Base-by-base conservation (phyloP, 2,329 filamentous ascomycete species). In the Aspergillus latus region DNA sequence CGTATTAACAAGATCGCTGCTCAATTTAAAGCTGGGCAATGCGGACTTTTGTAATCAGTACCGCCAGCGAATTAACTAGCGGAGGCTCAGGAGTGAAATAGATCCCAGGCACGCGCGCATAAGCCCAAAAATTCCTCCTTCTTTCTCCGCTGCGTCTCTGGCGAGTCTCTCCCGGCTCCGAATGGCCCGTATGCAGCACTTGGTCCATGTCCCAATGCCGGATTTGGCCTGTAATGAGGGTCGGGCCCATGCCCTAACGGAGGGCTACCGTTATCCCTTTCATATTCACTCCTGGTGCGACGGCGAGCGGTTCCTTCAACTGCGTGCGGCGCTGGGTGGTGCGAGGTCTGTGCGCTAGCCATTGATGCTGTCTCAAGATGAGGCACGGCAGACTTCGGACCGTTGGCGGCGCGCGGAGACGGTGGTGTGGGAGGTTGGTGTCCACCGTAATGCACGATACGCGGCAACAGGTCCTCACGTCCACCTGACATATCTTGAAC, bases 351-450 rank as follows among this genome's bases (percentile, higher is more conserved):
- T 79, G 45, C 87, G 80, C 75, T 92, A 89, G 72, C 85, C 82
- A 36, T 88, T 84, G 51, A 91, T 81, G 28, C 81, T 74, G 61
- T 82, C 81, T 72, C 69, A 8, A 57, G 58, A 30, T 61, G 56
- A 34, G 66, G 50, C 21, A 63, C 61, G 11, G 63, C 64, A 4
- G 68, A 68, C 52, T 71, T 71, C 13, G 65, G 60, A n/a, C 60
- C 65, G 58, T 71, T 65, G 37, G 64, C 57, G 34, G 64, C 34
- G 16, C 69, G 70, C 54, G 86, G 90, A 44, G 91, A 95, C 4
- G 92, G 92, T 36, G 93, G 92, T 2, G 92, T 96, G 3, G 92
- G 92, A 40, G 93, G 92, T 72, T 96, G 93, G 69, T 95, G 91
- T 46, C 92, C 91, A 39, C 89, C 91, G 72, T 99, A 99, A 75